Evolutionary conservation across 1,284 basidiomycete species (phyloP), one percentile per base, ranked within the genome.

Genomic region (Trichosporon sp.): DNA sequence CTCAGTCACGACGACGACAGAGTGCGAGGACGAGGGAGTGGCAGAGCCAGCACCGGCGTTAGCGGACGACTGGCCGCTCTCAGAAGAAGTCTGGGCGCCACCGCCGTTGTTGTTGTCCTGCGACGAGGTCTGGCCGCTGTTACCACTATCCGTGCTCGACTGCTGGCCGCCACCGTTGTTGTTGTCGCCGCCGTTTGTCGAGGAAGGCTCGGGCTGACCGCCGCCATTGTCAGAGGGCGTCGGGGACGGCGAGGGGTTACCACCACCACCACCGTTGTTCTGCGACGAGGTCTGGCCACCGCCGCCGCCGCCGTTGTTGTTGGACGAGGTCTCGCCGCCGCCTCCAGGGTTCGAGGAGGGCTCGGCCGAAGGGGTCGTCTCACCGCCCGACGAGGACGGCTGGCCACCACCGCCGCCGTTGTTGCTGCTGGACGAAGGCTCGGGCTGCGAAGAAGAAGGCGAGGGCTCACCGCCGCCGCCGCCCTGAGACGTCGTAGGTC

Each of bases 151-250:
- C 7, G 51, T 54, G 51, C 51, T 54, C 19, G 51, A 54, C 51
- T 54, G 51, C 51, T 54, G 51, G 51, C 51, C 51, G 19, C 51
- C 51, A 16, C 51, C 51, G 51, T 54, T 54, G 31, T 26, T 26
- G 26, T 63, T 35, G 26, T 63, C 35, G 1, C 35, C 61, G 35
- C 37, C 61, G 61, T 63, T 63, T 32, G 61, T n/a, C 61, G 61
- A 63, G 14, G 31, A 32, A 32, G 61, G 51, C 51, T 54, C 19
- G 7, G 51, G 51, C 51, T 54, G 19, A 19, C 51, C 21, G 8
- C 51, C 51, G 19, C 51, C 51, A 19, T 54, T 54, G 51, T 54
- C 51, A 11, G 51, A 54, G 4, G 51, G 51, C 6, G 51, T 54
- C 19, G 51, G 51, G 10, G 51, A 54, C 19, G 51, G 51, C 19